Conservation (phyloP, 495 filamentous ascomycete genomes). For the Podospora pseudoanserina region DNA sequence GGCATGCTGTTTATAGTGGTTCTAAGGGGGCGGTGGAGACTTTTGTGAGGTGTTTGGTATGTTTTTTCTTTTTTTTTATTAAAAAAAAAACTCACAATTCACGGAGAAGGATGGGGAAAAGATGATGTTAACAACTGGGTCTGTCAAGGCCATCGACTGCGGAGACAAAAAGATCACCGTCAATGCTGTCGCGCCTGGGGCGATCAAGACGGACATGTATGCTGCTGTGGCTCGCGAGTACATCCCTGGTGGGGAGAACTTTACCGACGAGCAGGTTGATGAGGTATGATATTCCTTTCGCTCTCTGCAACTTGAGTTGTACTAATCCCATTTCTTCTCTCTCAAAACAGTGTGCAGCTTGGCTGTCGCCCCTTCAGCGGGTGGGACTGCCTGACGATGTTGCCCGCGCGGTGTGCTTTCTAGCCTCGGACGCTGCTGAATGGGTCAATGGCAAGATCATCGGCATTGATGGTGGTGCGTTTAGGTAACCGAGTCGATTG, state of each 20-base stretch:
- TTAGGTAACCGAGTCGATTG: no score
- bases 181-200: slow-evolving; percentile 63
- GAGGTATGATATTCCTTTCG: slow-evolving; percentile 7
- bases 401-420: slow-evolving; percentile 61
- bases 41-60: slow-evolving; percentile 27
- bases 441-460: slow-evolving; percentile 63
- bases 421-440: slow-evolving; percentile 61
- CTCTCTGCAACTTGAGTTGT: no score
- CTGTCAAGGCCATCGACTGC: slow-evolving; percentile 35
- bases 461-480: slow-evolving; percentile 39
- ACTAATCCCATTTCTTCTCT: no score
- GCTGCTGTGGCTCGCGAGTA: slow-evolving; percentile 60
- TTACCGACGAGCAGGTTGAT: slow-evolving; percentile 36
- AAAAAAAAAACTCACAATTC: no score
- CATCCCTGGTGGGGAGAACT: slow-evolving; percentile 55
- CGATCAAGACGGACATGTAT: slow-evolving; percentile 69
- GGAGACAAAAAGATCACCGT: slow-evolving; percentile 54
- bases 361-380: slow-evolving; percentile 56
- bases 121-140: no score
- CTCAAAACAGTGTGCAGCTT: slow-evolving; percentile 42
- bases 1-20: slow-evolving; percentile 56
- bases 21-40: slow-evolving; percentile 37
- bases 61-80: no score
- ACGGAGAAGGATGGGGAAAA: no score
- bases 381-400: slow-evolving; percentile 62